Conservation (phyloP, 2,329 filamentous ascomycete genomes). For the Gaeumannomyces sp. region DNA sequence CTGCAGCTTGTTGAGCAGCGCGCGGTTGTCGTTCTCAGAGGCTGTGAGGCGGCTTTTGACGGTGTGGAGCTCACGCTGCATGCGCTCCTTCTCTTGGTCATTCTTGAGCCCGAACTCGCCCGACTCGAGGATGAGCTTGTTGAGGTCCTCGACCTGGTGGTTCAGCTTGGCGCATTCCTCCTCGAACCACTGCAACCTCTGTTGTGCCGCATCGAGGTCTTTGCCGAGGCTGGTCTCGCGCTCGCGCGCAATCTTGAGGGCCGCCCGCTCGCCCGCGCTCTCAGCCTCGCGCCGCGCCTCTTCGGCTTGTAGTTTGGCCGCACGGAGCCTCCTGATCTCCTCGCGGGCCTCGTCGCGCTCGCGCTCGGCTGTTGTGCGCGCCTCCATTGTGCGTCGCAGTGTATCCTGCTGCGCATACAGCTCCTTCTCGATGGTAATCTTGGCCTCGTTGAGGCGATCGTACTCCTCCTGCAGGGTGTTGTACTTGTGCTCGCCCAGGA, state of each 20-base stretch:
- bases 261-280: constrained; percentile 69
- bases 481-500: constrained; percentile 85
- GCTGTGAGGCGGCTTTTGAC: constrained; percentile 83
- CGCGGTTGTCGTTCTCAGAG: constrained; percentile 93
- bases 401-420: constrained; percentile 94
- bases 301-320: constrained; percentile 79
- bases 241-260: constrained; percentile 72
- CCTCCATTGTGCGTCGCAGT: constrained; percentile 77
- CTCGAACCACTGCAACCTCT: constrained; percentile 72
- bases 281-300: constrained; percentile 81
- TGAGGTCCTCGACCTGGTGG: constrained; percentile 76
- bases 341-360: constrained; percentile 84
- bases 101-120: constrained; percentile 84
- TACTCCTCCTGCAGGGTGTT: constrained; percentile 77
- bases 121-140: constrained; percentile 80
- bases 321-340: constrained; percentile 75
- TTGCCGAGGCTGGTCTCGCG: constrained; percentile 69
- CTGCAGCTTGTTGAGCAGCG: constrained; percentile 92
- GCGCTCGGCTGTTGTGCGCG: constrained; percentile 70
- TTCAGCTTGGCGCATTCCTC: constrained; percentile 71
- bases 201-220: constrained; percentile 74
- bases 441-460: constrained; percentile 81
- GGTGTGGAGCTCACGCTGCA: constrained; percentile 86
- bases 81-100: constrained; percentile 87
- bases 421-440: constrained; percentile 97